A percentile compares a stretch with the other conserved stretches of the same genome.
phyloP scores from a whole-genome alignment of 495 filamentous ascomycete genomes.

The Niebla homalea region DNA sequence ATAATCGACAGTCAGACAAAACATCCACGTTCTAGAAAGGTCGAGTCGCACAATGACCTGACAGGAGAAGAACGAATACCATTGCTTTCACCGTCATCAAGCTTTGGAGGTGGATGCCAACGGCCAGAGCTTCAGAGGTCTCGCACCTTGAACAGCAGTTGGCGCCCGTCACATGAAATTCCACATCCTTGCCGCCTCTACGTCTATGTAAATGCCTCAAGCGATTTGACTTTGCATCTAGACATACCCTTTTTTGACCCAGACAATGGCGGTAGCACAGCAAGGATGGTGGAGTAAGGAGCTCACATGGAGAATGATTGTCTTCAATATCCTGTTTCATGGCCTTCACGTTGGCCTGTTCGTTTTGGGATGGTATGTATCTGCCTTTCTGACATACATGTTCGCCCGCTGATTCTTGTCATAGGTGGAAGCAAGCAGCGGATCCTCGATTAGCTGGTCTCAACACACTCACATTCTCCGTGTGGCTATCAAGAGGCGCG shows the following conservation, averaged over 20 bases:
- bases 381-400: not conserved
- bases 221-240: not conserved
- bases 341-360: constrained; percentile 70
- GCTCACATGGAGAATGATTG: constrained; percentile 49
- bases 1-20: too few relatives aligned
- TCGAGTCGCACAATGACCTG: too few relatives aligned
- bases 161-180: not conserved
- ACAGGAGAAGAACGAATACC: too few relatives aligned
- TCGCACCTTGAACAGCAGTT: not conserved
- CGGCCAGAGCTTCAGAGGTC: not conserved
- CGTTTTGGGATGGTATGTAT: constrained; percentile 70
- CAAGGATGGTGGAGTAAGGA: constrained; percentile 22
- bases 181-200: not conserved
- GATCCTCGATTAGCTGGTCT: constrained; percentile 57
- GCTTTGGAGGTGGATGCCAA: too few relatives aligned
- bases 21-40: too few relatives aligned
- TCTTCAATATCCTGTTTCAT: constrained; percentile 84
- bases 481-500: constrained; percentile 92
- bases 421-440: constrained; percentile 62
- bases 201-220: not conserved
- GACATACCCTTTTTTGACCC: not conserved
- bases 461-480: constrained; percentile 73
- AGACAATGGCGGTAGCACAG: constrained; percentile 12
- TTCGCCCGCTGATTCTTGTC: not conserved
- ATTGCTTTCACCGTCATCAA: too few relatives aligned